Base-by-base conservation (phyloP, 2,329 filamentous ascomycete species). In the Colletotrichum cordylinicola region DNA sequence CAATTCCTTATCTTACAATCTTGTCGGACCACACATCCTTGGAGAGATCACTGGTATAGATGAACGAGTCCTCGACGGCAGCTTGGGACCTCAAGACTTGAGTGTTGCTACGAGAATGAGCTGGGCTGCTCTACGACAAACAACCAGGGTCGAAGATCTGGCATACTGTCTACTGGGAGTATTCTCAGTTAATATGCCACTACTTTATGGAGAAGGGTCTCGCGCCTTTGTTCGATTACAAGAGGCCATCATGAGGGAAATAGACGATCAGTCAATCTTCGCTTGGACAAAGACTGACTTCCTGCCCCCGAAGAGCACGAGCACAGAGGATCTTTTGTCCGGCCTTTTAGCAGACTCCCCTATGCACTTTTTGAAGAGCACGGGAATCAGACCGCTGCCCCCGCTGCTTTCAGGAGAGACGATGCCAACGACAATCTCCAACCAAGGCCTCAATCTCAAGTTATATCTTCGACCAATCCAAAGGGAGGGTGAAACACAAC, bases 401-500 rank as follows among this genome's bases (percentile, higher is more conserved):
- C 43, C 43, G 7, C n/a, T 48, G 10, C 43, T 48, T 48, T 48
- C 43, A 4, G 43, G n/a, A 3, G 43, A 48, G 10, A 4, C n/a
- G n/a, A 48, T 48, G 43, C n/a, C 43, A 4, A 48, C n/a, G 13
- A 48, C 43, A 7, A 48, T 48, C 10, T 48, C 43, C 10, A 48
- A 8, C 6, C 43, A 48, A 13, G n/a, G 43, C n/a, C 43, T 48
- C 1, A 48, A 48, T 21, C 43, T 48, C 10, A 48, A 13, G n/a
- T 4, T 48, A 48, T 48, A 48, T 21, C n/a, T 48, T 48, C 43
- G 43, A 13, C 43, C 43, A 4, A 48, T 12, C 6, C 2, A 21
- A 0, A 8, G 10, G 1, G 10, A 4, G 43, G 10, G 10, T 12
- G n/a, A 0, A 6, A 1, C 3, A 0, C n/a, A n/a, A 13, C 0